Percentiles rank a stretch among this genome's conserved stretches.
phyloP scores from a whole-genome alignment of 176 grass and related monocot genomes.

The Phragmites australis region DNA sequence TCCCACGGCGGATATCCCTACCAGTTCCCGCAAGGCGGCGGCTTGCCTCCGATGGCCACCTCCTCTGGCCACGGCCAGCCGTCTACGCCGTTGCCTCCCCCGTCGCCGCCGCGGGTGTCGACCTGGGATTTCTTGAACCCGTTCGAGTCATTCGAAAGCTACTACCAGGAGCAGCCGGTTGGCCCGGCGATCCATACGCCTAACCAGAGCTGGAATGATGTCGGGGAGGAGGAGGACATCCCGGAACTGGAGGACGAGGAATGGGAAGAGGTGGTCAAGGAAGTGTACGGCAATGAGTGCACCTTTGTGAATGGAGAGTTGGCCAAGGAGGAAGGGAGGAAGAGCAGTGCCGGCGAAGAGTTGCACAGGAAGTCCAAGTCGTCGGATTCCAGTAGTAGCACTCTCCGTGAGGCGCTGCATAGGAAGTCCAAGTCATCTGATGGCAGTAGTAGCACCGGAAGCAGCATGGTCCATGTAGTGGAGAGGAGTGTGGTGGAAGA shows the following conservation, averaged over 20 bases:
- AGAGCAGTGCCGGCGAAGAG: neutral
- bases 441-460: neutral
- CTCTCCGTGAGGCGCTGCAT: slow-evolving; percentile 15
- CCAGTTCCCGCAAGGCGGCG: slow-evolving; percentile 19
- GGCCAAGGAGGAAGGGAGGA: slow-evolving; percentile 35
- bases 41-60: slow-evolving; percentile 16
- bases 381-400: slow-evolving; percentile 26
- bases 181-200: neutral
- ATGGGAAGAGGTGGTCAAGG: slow-evolving; percentile 41
- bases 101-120: slow-evolving; percentile 56
- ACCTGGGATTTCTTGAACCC: slow-evolving; percentile 77
- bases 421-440: slow-evolving; percentile 39
- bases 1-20: slow-evolving; percentile 30
- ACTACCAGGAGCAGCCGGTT: slow-evolving; percentile 31
- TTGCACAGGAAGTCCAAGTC: slow-evolving; percentile 24
- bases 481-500: slow-evolving; percentile 49
- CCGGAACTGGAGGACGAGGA: slow-evolving; percentile 59
- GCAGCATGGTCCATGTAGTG: slow-evolving; percentile 39
- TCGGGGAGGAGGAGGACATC: slow-evolving; percentile 40
- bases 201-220: slow-evolving; percentile 37
- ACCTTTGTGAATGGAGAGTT: neutral
- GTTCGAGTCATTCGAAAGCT: slow-evolving; percentile 58
- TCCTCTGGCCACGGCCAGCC: slow-evolving; percentile 3
- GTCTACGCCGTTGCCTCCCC: slow-evolving; percentile 20
- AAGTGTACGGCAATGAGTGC: slow-evolving; percentile 25